Base-by-base conservation (phyloP, 495 filamentous ascomycete species). In the Pseudoneurospora amorphoporcata region DNA sequence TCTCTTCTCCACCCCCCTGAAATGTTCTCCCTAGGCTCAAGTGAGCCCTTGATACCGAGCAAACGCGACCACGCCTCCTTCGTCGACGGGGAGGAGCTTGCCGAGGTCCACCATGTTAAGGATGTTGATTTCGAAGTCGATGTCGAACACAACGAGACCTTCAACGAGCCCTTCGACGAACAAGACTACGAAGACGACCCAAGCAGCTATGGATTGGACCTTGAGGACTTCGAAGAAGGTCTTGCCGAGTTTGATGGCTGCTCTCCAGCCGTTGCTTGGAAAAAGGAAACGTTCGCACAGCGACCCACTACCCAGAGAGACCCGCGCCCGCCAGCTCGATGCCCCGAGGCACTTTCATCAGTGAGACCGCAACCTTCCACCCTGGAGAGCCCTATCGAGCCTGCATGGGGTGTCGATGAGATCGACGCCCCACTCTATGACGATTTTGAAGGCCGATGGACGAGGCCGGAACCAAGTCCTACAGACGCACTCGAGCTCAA, bases 91-190 rank as follows among this genome's bases (percentile, higher is more conserved):
- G 40, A 70, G 23, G 23, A 70, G 12, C 14, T 65, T 65, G 53
- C 58, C 41, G 19, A 40, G 58, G 39, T 68, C 39, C 39, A 68
- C 19, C 39, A 29, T 40, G 37, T 73, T 19, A 69, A 70, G 41
- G 42, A 73, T 69, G 47, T 65, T 38, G 72, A 73, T 53, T 35
- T 40, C 38, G 72, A 73, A 45, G 42, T 65, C 42, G 72, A 73
- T 53, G 42, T 40, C 38, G 72, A 73, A 29, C n/a, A 70, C 29
- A 69, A 73, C 69, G 23, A 61, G 12, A 45, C 29, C 17, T 43
- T 61, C 29, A 68, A 68, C 70, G 68, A 43, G 29, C 53, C 53
- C 53, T 61, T 35, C 29, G 53, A 61, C 10, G 69, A 58, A 29
- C 29, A 38, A 58, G 23, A 70, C 40, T 17, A 58, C 45, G 40